These are phyloP conservation scores for Leishmania aethiopica DNA, from an alignment of 208 protist genomes.

Conservation along the genomic window DNA sequence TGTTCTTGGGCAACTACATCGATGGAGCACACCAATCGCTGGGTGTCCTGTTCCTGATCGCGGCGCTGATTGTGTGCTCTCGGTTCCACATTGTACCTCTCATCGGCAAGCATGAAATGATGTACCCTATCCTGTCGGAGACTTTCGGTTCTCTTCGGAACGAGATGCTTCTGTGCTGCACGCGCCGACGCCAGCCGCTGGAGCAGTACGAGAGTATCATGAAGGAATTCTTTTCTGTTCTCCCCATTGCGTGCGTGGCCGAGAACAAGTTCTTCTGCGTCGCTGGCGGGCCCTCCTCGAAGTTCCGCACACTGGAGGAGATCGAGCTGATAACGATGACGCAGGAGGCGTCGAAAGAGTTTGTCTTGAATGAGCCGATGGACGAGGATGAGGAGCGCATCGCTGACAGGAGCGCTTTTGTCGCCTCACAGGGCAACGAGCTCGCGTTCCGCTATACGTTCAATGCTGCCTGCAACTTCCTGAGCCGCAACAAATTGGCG, in stretches of 20 bases:
- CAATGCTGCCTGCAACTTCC: slow-evolving; percentile 84
- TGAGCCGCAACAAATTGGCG: slow-evolving; percentile 64
- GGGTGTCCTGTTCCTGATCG: slow-evolving; percentile 71
- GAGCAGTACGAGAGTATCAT: slow-evolving; percentile 51
- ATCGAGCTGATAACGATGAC: slow-evolving; percentile 34
- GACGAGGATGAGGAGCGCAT: slow-evolving; percentile 84
- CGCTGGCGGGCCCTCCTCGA: slow-evolving; percentile 56
- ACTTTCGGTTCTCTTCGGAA: slow-evolving; percentile 75
- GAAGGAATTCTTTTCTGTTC: slow-evolving; percentile 58
- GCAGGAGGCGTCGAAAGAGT: slow-evolving; percentile 49
- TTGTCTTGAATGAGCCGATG: slow-evolving; percentile 82
- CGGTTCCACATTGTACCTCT: slow-evolving; percentile 55
- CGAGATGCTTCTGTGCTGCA: slow-evolving; percentile 53
- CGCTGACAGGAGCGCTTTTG: slow-evolving; percentile 56
- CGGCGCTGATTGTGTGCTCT: slow-evolving; percentile 57
- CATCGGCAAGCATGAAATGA: slow-evolving; percentile 79
- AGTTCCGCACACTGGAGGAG: slow-evolving; percentile 46
- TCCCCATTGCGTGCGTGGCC: slow-evolving; percentile 73
- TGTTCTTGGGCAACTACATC: slow-evolving; percentile 88
- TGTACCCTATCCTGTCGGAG: slow-evolving; percentile 68
- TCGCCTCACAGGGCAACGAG: slow-evolving; percentile 47
- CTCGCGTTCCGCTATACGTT: slow-evolving; percentile 71
- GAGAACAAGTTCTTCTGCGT: slow-evolving; percentile 77
- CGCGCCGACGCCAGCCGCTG: slow-evolving; percentile 37
- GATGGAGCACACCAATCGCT: slow-evolving; percentile 79